Evolutionary conservation across 2,329 filamentous ascomycete genomes (phyloP).

Genomic region (Alternaria rosae): DNA sequence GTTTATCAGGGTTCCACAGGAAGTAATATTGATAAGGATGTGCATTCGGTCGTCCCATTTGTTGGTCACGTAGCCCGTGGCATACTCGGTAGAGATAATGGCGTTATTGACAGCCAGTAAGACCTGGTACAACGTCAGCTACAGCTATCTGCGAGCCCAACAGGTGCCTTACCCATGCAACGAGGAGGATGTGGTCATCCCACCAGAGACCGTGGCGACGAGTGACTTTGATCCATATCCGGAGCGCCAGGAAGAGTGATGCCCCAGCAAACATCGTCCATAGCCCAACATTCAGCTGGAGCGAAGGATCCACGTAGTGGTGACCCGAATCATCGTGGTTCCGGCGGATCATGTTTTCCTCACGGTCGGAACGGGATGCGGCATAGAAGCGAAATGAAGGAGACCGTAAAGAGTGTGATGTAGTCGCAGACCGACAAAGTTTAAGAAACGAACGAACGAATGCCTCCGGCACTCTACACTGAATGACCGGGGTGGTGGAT

Average conservation of each 20-base stretch:
- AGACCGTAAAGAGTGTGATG: slow-evolving; percentile 6
- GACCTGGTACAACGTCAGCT: slow-evolving; percentile 38
- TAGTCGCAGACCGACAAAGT: slow-evolving; percentile 10
- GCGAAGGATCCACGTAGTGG: slow-evolving; percentile 46
- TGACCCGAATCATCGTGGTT: slow-evolving; percentile 27
- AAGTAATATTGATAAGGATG: slow-evolving; percentile 59
- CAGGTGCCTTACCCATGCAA: slow-evolving; percentile 44
- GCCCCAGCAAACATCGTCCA: slow-evolving; percentile 52
- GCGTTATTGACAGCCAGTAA: slow-evolving; percentile 56
- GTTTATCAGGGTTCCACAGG: slow-evolving; percentile 49
- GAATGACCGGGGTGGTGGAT: slow-evolving; percentile 8
- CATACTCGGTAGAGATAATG: slow-evolving; percentile 58
- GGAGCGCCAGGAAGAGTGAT: slow-evolving; percentile 44
- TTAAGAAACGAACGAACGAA: slow-evolving; percentile 10
- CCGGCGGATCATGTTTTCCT: slow-evolving; percentile 36
- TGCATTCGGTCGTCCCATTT: slow-evolving; percentile 62
- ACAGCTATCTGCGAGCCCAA: neutral
- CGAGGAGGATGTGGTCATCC: slow-evolving; percentile 50
- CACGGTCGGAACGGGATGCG: slow-evolving; percentile 14
- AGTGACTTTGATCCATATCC: slow-evolving; percentile 49
- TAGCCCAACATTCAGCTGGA: slow-evolving; percentile 47
- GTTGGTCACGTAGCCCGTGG: slow-evolving; percentile 58
- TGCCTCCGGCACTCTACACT: slow-evolving; percentile 4
- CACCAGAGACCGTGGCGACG: slow-evolving; percentile 52
- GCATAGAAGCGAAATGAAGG: slow-evolving; percentile 17